Percentiles rank a stretch among this genome's conserved stretches.
These are phyloP conservation scores for Cochlearia excelsa DNA, from an alignment of 345 rosid genomes.

Conservation along the genomic window DNA sequence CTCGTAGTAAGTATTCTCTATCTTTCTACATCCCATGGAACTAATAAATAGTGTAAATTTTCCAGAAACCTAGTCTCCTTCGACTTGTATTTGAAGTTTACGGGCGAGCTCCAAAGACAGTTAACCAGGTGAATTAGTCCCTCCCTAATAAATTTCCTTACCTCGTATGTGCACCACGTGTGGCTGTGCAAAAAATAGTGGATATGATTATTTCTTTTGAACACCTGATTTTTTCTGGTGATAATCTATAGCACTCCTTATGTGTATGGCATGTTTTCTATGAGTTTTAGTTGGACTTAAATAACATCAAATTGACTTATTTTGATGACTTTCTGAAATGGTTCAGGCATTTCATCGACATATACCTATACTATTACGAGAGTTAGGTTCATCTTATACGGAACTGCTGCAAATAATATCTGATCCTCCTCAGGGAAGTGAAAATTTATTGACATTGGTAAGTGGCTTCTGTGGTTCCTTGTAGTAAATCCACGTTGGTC, in stretches of 20 bases:
- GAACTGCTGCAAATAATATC: constrained; percentile 79
- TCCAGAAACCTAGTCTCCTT: constrained; percentile 85
- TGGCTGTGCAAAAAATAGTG: constrained; percentile 2
- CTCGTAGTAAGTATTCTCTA: background rate
- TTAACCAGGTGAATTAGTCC: constrained; percentile 64
- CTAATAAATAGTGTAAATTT: constrained; percentile 33
- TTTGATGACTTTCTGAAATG: constrained; percentile 23
- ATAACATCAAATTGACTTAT: constrained; percentile 9
- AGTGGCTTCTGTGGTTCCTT: constrained; percentile 29
- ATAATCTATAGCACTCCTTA: background rate
- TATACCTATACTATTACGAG: constrained; percentile 75
- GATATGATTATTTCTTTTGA: too few species aligned
- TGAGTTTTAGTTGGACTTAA: background rate
- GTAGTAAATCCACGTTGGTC: constrained; percentile 18
- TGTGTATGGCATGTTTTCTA: background rate
- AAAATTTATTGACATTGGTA: constrained; percentile 88
- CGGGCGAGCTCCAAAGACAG: constrained; percentile 69
- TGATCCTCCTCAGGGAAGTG: constrained; percentile 97
- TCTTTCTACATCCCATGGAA: constrained; percentile 9
- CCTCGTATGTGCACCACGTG: constrained; percentile 10
- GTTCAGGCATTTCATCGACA: constrained; percentile 90
- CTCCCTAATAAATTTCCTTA: constrained; percentile 13
- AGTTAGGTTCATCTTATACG: constrained; percentile 75
- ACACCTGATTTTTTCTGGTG: too few species aligned
- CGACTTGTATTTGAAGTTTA: constrained; percentile 74